Conservation (phyloP, 176 grass and related monocot genomes). For the Puya raimondii region DNA sequence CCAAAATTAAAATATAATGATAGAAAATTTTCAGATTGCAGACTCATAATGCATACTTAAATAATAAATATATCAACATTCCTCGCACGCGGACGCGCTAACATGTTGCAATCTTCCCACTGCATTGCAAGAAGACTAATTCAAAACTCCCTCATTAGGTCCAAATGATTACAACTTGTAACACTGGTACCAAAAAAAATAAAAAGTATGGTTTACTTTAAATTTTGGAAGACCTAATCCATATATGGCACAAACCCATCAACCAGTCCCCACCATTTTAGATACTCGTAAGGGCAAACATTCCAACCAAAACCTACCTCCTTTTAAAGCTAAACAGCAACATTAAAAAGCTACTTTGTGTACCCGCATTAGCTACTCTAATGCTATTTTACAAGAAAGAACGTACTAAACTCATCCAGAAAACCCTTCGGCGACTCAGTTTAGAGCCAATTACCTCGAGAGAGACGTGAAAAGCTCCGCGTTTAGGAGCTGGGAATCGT, state of each 20-base stretch:
- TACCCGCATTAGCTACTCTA: background rate
- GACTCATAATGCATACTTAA: no score
- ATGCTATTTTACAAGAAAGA: background rate
- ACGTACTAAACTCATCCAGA: background rate
- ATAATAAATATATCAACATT: background rate
- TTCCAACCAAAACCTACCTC: background rate
- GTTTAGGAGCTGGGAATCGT: no score
- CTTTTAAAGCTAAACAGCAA: background rate
- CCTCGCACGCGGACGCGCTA: background rate
- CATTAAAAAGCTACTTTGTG: background rate
- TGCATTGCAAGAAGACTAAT: background rate
- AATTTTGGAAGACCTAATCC: background rate
- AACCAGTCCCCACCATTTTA: background rate
- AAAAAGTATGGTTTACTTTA: background rate
- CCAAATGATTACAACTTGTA: background rate
- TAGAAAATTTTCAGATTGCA: no score
- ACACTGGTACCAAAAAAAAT: background rate
- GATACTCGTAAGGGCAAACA: background rate
- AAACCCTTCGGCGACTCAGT: background rate
- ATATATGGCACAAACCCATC: background rate
- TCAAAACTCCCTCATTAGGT: background rate
- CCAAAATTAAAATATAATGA: no score
- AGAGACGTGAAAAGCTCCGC: background rate
- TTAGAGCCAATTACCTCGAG: background rate
- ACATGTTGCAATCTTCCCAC: background rate